phyloP scores from a whole-genome alignment of 2,329 filamentous ascomycete genomes.

The Ilyonectria mors-panacis region DNA sequence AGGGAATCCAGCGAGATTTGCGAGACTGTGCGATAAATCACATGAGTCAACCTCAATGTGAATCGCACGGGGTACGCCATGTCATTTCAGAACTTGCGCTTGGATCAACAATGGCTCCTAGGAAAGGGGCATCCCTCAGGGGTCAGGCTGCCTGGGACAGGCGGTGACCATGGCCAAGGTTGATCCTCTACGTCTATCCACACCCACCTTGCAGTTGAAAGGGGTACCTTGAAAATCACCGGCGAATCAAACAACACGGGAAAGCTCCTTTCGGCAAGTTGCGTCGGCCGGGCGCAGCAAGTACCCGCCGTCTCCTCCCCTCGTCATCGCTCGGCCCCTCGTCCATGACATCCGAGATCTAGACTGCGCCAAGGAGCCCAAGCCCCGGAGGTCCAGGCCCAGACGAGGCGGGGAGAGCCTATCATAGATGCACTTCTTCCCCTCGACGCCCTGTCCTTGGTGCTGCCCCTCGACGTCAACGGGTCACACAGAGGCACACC shows the following conservation, averaged over 20 bases:
- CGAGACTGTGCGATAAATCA: neutral
- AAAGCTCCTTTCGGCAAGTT: neutral
- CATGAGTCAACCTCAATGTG: neutral
- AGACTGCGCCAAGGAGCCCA: conserved; percentile 2
- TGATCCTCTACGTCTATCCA: neutral
- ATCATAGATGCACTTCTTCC: conserved; percentile 17
- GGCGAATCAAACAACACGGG: neutral
- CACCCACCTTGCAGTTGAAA: neutral
- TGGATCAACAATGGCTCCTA: neutral
- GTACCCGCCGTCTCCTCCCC: neutral
- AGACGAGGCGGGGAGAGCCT: conserved; percentile 4
- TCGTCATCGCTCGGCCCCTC: neutral
- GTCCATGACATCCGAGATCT: neutral
- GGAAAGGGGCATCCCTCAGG: neutral
- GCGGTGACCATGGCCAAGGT: neutral
- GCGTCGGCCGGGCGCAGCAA: neutral
- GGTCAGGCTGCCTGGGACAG: neutral
- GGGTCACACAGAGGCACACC: neutral
- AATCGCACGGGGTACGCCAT: neutral
- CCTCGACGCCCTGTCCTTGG: conserved; percentile 28
- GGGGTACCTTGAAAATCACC: neutral
- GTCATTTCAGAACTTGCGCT: neutral
- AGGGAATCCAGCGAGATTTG: neutral
- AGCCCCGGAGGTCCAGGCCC: neutral
- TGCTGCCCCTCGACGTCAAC: conserved; percentile 12